Percentiles rank a stretch among this genome's conserved stretches.
Evolutionary conservation across 1,284 basidiomycete genomes (phyloP).

Genomic region (Puccinia triticina): DNA sequence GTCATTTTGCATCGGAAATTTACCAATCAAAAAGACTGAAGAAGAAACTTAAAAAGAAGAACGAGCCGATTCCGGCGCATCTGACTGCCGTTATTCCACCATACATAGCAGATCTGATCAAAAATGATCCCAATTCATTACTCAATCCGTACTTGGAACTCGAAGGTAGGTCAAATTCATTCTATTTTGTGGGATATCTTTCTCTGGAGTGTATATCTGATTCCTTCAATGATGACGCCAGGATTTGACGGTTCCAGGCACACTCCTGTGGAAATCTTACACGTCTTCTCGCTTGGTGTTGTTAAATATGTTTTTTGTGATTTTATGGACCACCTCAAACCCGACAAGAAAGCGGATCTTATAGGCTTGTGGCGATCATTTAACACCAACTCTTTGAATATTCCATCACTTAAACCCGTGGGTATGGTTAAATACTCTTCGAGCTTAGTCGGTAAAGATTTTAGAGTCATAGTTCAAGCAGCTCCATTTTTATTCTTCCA

Average conservation of each 20-base stretch:
- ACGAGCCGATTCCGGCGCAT: neutral
- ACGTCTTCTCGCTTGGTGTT: constrained; percentile 61
- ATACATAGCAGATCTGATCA: neutral
- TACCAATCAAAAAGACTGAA: neutral
- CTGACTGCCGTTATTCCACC: neutral
- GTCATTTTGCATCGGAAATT: neutral
- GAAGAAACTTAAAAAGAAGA: too few relatives aligned
- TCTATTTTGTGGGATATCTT: neutral
- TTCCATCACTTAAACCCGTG: constrained; percentile 56
- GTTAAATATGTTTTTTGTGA: too few relatives aligned
- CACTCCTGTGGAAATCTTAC: constrained; percentile 61
- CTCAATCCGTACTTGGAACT: constrained; percentile 17
- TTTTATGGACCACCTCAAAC: constrained; percentile 55
- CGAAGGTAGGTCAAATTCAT: neutral
- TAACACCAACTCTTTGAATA: constrained; percentile 52
- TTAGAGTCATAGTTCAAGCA: constrained; percentile 61
- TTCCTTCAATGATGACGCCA: constrained; percentile 46
- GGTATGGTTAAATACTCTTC: constrained; percentile 53
- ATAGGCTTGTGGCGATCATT: constrained; percentile 55
- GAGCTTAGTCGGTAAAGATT: constrained; percentile 55
- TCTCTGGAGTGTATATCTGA: neutral
- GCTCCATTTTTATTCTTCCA: constrained; percentile 62
- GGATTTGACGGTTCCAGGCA: constrained; percentile 59
- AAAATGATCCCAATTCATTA: too few relatives aligned
- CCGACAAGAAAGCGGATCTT: constrained; percentile 54